Percentiles rank a stretch among this genome's conserved stretches.
Conservation (phyloP, 495 filamentous ascomycete genomes). For the Hypoxylon intermedium region DNA sequence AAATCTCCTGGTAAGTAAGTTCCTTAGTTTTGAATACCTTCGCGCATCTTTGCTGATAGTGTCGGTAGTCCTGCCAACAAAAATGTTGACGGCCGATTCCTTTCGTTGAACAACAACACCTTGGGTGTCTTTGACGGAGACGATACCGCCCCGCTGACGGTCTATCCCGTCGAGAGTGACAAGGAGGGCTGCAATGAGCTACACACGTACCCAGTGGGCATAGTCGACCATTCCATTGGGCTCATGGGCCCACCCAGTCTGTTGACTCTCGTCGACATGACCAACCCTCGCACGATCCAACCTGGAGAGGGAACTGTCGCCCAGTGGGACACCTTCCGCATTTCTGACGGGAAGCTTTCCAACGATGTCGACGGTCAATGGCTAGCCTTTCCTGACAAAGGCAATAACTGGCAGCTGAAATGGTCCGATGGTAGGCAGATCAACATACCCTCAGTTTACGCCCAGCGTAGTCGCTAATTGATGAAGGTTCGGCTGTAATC, state of each 20-base stretch:
- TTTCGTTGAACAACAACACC: slow-evolving; percentile 31
- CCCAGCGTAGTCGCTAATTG: background rate
- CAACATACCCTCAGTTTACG: background rate
- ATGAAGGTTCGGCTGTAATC: slow-evolving; percentile 42
- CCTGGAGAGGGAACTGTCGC: slow-evolving; percentile 40
- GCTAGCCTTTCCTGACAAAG: slow-evolving; percentile 44
- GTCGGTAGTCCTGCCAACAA: slow-evolving; percentile 27
- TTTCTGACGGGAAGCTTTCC: slow-evolving; percentile 36
- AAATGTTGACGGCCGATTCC: slow-evolving; percentile 36
- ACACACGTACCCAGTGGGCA: slow-evolving; percentile 45
- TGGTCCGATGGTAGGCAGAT: slow-evolving; percentile 47
- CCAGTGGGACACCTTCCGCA: slow-evolving; percentile 46
- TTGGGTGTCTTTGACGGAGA: slow-evolving; percentile 34
- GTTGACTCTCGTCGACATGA: slow-evolving; percentile 44
- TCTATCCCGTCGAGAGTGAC: slow-evolving; percentile 32
- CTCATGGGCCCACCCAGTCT: slow-evolving; percentile 46
- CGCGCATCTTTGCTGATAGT: slow-evolving; percentile 5
- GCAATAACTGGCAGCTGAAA: slow-evolving; percentile 45
- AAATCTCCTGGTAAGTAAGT: slow-evolving; percentile 37
- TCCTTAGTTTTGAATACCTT: background rate
- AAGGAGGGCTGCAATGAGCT: slow-evolving; percentile 42
- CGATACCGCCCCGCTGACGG: slow-evolving; percentile 20
- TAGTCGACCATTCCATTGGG: slow-evolving; percentile 44
- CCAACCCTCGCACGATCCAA: slow-evolving; percentile 41
- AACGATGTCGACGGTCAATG: slow-evolving; percentile 44